Percentiles rank a stretch among this genome's conserved stretches.
phyloP scores from a whole-genome alignment of 1,284 basidiomycete genomes.

The Puccinia triticina region DNA sequence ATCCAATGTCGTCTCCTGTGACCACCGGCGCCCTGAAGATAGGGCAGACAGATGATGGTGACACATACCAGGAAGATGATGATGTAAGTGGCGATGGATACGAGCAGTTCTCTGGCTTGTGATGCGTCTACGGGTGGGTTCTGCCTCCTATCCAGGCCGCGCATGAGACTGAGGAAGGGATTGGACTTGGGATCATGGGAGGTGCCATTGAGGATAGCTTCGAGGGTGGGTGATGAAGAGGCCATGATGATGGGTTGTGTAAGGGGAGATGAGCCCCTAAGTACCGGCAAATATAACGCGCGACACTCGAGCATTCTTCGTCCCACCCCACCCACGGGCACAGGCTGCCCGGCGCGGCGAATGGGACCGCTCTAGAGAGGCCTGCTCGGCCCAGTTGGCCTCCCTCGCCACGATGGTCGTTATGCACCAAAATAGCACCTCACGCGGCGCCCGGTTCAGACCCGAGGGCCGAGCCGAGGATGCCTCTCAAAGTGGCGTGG shows the following conservation, averaged over 20 bases:
- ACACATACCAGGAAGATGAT: background rate
- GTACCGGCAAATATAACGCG: background rate
- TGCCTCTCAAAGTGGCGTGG: too few relatives aligned
- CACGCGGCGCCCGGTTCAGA: too few relatives aligned
- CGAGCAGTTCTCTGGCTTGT: background rate
- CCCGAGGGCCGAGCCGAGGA: too few relatives aligned
- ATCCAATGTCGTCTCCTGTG: conserved; percentile 1
- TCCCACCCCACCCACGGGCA: too few relatives aligned
- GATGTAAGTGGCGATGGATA: conserved; percentile 14
- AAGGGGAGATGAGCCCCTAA: background rate
- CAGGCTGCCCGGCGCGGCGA: too few relatives aligned
- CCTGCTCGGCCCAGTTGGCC: too few relatives aligned
- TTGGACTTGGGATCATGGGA: background rate
- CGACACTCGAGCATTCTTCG: too few relatives aligned
- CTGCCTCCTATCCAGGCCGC: background rate
- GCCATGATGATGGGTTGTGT: background rate
- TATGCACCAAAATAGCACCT: too few relatives aligned
- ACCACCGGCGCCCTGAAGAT: conserved; percentile 7
- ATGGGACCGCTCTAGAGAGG: too few relatives aligned
- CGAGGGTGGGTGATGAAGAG: background rate
- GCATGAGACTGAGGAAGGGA: background rate
- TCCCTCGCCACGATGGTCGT: too few relatives aligned
- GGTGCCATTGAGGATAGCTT: background rate
- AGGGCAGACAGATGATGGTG: conserved; percentile 8
- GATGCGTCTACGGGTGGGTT: background rate